Evolutionary conservation across 2,329 filamentous ascomycete species (phyloP).

Genomic region (Arthrobotrys conoides): DNA sequence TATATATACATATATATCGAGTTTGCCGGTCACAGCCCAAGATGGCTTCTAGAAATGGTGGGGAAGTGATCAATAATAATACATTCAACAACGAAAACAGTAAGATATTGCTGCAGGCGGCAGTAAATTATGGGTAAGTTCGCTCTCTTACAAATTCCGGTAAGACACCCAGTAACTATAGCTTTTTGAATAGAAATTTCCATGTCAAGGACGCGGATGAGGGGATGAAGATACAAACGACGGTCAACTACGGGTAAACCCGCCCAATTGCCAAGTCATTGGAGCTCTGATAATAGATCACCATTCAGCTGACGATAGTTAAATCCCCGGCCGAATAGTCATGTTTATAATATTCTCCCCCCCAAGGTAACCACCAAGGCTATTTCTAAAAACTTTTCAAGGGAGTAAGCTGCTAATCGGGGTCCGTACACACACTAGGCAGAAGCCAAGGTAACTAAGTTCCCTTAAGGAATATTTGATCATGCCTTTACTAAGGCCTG

Average conservation of each 20-base stretch:
- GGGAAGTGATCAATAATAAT: not conserved
- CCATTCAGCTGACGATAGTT: not conserved
- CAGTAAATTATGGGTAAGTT: slow-evolving; percentile 5
- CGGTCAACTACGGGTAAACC: not conserved
- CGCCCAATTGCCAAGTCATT: too few species aligned
- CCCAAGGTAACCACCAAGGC: not conserved
- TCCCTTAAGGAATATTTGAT: too few species aligned
- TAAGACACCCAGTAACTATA: not conserved
- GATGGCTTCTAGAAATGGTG: not conserved
- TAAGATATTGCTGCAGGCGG: slow-evolving; percentile 5
- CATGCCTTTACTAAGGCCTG: too few species aligned
- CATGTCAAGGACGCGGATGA: not conserved
- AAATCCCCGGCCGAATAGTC: not conserved
- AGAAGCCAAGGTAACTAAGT: slow-evolving; percentile 1
- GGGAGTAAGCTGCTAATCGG: not conserved
- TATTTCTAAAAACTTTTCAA: not conserved
- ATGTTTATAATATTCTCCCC: slow-evolving; percentile 1
- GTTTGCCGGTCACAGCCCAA: not conserved
- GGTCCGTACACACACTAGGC: not conserved
- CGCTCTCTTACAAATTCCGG: not conserved
- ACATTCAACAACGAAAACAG: slow-evolving; percentile 11
- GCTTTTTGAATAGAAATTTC: not conserved
- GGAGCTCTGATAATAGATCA: too few species aligned
- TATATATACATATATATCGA: too few species aligned
- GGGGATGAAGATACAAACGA: not conserved